phyloP scores from a whole-genome alignment of 148 eudicot species.

The Arctostaphylos glauca region DNA sequence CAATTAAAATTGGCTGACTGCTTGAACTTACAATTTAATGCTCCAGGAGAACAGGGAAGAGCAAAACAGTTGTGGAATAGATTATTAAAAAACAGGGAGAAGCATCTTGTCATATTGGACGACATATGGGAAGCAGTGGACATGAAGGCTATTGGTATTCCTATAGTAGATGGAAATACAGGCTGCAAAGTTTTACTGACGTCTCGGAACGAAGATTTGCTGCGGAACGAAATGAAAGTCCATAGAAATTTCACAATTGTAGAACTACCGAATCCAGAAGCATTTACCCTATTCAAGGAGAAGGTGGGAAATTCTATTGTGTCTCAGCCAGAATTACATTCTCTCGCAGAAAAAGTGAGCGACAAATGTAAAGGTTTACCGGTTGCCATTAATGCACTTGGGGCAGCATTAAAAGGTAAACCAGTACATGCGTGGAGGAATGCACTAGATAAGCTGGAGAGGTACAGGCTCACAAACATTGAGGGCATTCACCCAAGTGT shows the following conservation, averaged over 20 bases:
- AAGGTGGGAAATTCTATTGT: not conserved
- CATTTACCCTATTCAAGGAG: not conserved
- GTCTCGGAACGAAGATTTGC: not conserved
- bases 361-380: too few species aligned
- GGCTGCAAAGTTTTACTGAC: conserved; percentile 23
- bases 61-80: not conserved
- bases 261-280: not conserved
- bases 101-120: conserved; percentile 14
- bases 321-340: not conserved
- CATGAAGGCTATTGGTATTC: conserved; percentile 17
- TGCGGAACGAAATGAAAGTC: not conserved
- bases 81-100: not conserved
- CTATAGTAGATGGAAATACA: not conserved
- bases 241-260: not conserved
- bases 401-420: not conserved
- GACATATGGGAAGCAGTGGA: conserved; percentile 22
- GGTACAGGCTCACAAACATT: not conserved
- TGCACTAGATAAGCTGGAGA: not conserved
- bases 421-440: not conserved
- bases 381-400: too few species aligned
- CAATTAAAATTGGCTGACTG: conserved; percentile 1
- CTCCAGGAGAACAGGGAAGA: not conserved
- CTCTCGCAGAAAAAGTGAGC: not conserved
- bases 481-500: not conserved
- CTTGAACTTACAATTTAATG: not conserved